Percentiles rank a stretch among this genome's conserved stretches.
phyloP scores from a whole-genome alignment of 2,329 filamentous ascomycete species.

The Monosporascus sp. region DNA sequence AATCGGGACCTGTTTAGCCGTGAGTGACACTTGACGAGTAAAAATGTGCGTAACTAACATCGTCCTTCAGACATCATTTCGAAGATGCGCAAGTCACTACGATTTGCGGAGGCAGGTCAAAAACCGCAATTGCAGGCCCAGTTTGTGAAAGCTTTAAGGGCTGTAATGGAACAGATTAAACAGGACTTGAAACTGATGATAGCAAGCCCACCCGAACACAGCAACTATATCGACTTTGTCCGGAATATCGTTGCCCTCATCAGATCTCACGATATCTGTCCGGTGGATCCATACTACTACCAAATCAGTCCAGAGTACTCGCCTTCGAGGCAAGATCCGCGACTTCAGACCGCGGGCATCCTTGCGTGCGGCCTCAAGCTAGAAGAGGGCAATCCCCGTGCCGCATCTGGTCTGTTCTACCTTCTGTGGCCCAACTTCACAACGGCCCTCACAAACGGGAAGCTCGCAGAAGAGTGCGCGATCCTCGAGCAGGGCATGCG shows the following conservation, averaged over 20 bases:
- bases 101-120: slow-evolving; percentile 29
- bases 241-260: slow-evolving; percentile 48
- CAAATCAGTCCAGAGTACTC: slow-evolving; percentile 51
- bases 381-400: slow-evolving; percentile 44
- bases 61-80: slow-evolving; percentile 30
- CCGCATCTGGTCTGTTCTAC: slow-evolving; percentile 46
- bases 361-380: slow-evolving; percentile 50
- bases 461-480: slow-evolving; percentile 38
- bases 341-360: slow-evolving; percentile 50
- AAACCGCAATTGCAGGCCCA: slow-evolving; percentile 33
- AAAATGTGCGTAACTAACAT: slow-evolving; percentile 5
- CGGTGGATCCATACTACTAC: slow-evolving; percentile 50
- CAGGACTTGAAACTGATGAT: slow-evolving; percentile 38
- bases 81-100: slow-evolving; percentile 44
- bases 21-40: slow-evolving; percentile 14
- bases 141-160: slow-evolving; percentile 37
- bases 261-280: slow-evolving; percentile 49
- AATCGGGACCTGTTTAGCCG: slow-evolving; percentile 46
- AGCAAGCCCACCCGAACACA: slow-evolving; percentile 33
- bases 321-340: slow-evolving; percentile 49
- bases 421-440: slow-evolving; percentile 55
- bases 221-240: slow-evolving; percentile 44
- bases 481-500: slow-evolving; percentile 45
- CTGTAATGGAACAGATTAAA: slow-evolving; percentile 50
- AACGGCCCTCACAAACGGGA: slow-evolving; percentile 43